Evolutionary conservation across 176 grass and related monocot species (phyloP), one percentile per base, ranked within the genome.

Genomic region (Phoenix roebelenii): DNA sequence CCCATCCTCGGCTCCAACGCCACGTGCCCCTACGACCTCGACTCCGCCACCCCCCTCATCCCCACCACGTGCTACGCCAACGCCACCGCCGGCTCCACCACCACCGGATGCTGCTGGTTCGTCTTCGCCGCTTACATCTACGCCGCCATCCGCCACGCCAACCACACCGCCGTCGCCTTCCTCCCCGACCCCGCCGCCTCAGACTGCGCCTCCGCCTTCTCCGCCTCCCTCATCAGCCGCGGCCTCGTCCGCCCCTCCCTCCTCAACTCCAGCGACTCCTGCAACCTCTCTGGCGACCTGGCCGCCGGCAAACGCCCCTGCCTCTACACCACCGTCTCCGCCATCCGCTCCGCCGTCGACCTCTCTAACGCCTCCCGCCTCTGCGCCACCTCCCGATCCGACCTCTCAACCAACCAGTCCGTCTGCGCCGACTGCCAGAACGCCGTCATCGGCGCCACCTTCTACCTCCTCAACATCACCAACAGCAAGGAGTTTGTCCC

Each of bases 51-150:
- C 20, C 25, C 3, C 50, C 70, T 90, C 71, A 80, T 90, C 54
- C 79, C 82, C 3, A 5, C 23, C 3, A 67, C 73, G 61, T 90
- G 87, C 75, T 72, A 90, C 68, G 82, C 79, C 4, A 90, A 90
- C 72, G 67, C 74, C 1, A 76, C 77, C 17, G 56, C 64, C 0
- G 53, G 30, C 14, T 56, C 58, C 39, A 54, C 23, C 17, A 52
- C 68, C 48, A 91, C 72, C 20, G 78, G 75, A 18, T 91, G 87
- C 75, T 91, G 87, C 76, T 91, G 82, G 82, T 86, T 69, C 71
- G 82, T 91, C 35, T 69, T 68, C 39, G 78, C 71, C 9, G 66
- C 82, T 3, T 83, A 79, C 75, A 61, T 82, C 63, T 90, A 66
- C 60, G 82, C 82, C 2, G 76, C 68, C 9, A 54, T 72, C 18